Conservation (phyloP, 202 grass and related monocot genomes). For the Panicum virgatum region DNA sequence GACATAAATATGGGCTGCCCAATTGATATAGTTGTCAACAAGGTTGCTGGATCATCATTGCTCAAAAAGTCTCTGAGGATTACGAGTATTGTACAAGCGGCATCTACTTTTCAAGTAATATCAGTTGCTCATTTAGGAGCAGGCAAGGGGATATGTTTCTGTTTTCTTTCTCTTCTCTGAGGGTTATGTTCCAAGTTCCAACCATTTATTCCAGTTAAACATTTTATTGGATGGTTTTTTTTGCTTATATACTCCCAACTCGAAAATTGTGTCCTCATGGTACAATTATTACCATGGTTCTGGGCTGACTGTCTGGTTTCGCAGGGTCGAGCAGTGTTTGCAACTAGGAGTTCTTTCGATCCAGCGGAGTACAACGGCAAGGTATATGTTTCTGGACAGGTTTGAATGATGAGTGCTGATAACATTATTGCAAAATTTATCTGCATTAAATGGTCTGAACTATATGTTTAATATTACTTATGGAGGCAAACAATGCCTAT, state of each 20-base stretch:
- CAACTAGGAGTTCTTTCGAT: constrained; percentile 81
- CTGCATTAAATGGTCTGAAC: neutral
- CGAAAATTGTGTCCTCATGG: no score
- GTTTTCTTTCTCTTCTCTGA: no score
- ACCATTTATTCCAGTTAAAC: no score
- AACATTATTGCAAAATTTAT: constrained; percentile 1
- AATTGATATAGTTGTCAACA: no score
- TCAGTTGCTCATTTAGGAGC: no score
- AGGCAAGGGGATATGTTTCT: no score
- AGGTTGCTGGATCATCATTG: no score
- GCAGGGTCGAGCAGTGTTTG: constrained; percentile 80
- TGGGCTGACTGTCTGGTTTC: constrained; percentile 24
- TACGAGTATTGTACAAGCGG: constrained; percentile 84
- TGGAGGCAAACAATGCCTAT: constrained; percentile 90
- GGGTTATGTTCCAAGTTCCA: no score
- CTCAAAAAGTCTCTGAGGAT: constrained; percentile 85
- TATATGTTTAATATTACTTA: constrained; percentile 9
- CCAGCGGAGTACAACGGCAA: constrained; percentile 75
- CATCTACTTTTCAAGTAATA: constrained; percentile 55
- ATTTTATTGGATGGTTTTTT: no score
- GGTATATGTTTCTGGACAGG: constrained; percentile 66
- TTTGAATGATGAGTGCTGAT: constrained; percentile 32
- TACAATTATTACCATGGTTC: no score
- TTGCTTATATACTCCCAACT: no score
- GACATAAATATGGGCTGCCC: no score